Percentiles rank a stretch among this genome's conserved stretches.
Conservation (phyloP, 148 eudicot species). For the Vaccinium darrowii region DNA sequence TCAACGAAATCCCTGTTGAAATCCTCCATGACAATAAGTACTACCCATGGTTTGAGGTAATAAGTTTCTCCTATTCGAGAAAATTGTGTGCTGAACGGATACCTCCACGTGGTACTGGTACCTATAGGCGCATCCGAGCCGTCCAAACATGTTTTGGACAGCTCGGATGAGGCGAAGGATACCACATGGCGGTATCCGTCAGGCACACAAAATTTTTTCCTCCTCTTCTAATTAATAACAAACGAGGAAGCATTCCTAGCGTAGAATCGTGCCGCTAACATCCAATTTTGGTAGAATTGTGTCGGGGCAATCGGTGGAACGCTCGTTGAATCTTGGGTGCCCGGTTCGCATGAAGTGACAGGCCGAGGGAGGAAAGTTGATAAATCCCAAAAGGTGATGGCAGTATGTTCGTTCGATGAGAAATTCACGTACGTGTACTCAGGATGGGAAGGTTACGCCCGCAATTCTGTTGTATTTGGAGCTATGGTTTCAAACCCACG, state of each 20-base stretch:
- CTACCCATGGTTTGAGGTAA: neutral
- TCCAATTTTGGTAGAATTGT: neutral
- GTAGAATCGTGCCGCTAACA: neutral
- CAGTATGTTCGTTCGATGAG: neutral
- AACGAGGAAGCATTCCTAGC: neutral
- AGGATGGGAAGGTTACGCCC: neutral
- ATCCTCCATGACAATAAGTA: neutral
- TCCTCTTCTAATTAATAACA: neutral
- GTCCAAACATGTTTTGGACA: too few relatives aligned
- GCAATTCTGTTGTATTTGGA: neutral
- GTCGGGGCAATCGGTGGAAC: neutral
- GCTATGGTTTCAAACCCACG: neutral
- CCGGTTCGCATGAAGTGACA: too few relatives aligned
- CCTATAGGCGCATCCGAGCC: too few relatives aligned
- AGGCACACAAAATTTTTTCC: too few relatives aligned
- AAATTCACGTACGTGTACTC: neutral
- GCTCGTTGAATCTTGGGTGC: too few relatives aligned
- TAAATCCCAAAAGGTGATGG: neutral
- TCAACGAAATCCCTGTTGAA: neutral
- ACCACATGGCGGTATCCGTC: too few relatives aligned
- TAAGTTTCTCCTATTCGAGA: too few relatives aligned
- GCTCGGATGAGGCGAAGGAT: too few relatives aligned
- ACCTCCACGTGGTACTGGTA: too few relatives aligned
- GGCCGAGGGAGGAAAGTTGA: too few relatives aligned
- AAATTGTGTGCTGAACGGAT: too few relatives aligned